phyloP scores from a whole-genome alignment of 2,329 filamentous ascomycete species.

The Venturia carpophila region DNA sequence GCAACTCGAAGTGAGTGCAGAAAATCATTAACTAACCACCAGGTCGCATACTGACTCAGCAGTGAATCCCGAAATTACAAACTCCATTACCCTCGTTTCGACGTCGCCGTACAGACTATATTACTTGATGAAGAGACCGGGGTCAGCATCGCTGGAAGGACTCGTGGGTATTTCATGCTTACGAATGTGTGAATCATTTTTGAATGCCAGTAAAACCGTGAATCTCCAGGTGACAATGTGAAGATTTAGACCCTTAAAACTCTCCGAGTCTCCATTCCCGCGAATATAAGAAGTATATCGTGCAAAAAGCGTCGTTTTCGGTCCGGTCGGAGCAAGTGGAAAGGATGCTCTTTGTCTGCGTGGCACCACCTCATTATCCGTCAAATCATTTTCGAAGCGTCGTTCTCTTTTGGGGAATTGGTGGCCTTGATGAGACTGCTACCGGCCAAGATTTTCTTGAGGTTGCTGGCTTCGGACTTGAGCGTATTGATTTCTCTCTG shows the following conservation, averaged over 20 bases:
- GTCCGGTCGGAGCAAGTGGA: not conserved
- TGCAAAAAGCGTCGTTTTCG: not conserved
- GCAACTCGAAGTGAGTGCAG: not conserved
- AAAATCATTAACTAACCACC: not conserved
- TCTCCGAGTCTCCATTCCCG: not conserved
- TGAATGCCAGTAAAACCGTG: not conserved
- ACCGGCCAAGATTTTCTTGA: not conserved
- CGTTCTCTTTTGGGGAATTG: not conserved
- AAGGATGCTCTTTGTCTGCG: not conserved
- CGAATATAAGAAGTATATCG: not conserved
- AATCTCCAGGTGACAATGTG: not conserved
- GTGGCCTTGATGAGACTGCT: not conserved
- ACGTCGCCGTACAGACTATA: not conserved
- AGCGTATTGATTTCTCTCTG: not conserved
- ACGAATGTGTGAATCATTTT: not conserved
- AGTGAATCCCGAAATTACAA: not conserved
- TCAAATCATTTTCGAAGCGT: not conserved
- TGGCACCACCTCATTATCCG: conserved; percentile 2
- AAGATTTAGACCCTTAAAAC: not conserved
- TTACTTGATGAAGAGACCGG: not conserved
- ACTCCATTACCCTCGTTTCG: not conserved
- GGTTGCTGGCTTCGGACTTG: conserved; percentile 3
- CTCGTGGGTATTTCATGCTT: not conserved
- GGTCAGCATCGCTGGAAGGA: not conserved
- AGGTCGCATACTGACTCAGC: not conserved